These are phyloP conservation scores for Metroxylon sagu DNA, from an alignment of 176 grass and related monocot genomes.

Conservation along the genomic window DNA sequence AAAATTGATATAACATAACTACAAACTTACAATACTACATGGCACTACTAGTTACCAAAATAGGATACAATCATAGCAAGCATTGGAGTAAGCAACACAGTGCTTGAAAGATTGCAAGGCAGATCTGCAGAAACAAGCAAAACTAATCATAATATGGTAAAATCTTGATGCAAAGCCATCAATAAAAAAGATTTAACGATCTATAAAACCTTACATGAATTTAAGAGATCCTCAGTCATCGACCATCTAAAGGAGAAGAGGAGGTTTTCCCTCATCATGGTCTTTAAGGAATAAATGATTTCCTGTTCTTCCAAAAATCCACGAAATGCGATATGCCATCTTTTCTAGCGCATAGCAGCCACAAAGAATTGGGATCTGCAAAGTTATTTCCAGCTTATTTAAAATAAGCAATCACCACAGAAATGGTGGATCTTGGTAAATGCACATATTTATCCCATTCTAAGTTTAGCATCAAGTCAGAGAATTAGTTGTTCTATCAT, in stretches of 20 bases:
- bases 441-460: too few relatives aligned
- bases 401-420: not conserved
- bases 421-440: not conserved
- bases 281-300: conserved; percentile 86
- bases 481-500: too few relatives aligned
- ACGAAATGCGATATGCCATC: conserved; percentile 51
- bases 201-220: conserved; percentile 61
- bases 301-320: conserved; percentile 73
- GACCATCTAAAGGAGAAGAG: conserved; percentile 88
- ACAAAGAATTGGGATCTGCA: conserved; percentile 62
- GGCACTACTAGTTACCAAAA: conserved; percentile 7
- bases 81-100: conserved; percentile 75
- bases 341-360: conserved; percentile 69
- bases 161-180: not conserved
- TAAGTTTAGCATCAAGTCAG: too few relatives aligned
- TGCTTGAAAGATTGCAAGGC: conserved; percentile 77
- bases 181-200: not conserved
- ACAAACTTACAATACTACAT: too few relatives aligned
- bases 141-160: not conserved
- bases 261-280: conserved; percentile 60
- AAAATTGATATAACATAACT: not conserved
- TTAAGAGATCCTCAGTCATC: conserved; percentile 46
- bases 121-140: conserved; percentile 45
- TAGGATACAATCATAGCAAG: conserved; percentile 88
- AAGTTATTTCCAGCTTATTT: conserved; percentile 18